Base-by-base conservation (phyloP, 805 yeast genomes). In the Metschnikowia reukaufii region DNA sequence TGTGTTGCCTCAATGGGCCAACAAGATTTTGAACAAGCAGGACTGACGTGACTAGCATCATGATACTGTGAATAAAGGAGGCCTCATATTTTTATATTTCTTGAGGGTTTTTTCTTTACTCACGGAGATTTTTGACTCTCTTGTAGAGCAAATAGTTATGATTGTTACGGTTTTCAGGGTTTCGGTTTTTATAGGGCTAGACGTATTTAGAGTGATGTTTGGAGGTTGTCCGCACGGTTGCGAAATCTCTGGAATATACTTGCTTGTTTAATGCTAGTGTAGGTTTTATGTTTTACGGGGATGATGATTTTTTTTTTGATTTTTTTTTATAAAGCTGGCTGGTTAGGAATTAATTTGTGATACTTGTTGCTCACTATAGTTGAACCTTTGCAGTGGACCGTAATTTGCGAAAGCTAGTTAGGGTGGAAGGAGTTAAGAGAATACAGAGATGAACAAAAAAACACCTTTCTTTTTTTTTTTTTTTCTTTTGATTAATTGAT, bases 1-100 rank as follows among this genome's bases (percentile, higher is more conserved):
- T 61, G 87, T 90, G 49, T 77, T 94, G 65, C 99, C 98, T 58
- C 90, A 83, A 55, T 92, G 92, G 84, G 98, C 96, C 50, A 75
- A 81, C 58, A 62, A 68, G 64, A 59, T 51, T 35, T 71, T 73
- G 61, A 71, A 72, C 68, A 57, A 50, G 48, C 43, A 59, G 39
- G 37, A 40, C 30, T 50, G 50, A 50, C 44, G 37, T 31, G 35
- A 39, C 42, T 36, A 36, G 25, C n/a, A n/a, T 6, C 17, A 18
- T 34, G 9, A 34, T 9, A 16, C 15, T 4, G 29, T 25, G 8
- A 13, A 25, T 25, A 25, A n/a, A n/a, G n/a, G n/a, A n/a, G n/a
- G n/a, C 29, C 12, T 25, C 12, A 25, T 9, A 25, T 25, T 25
- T 25, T 25, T 9, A 9, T 25, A 25, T 13, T 13, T 13, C 29